A percentile compares a stretch with the other conserved stretches of the same genome.
Conservation (phyloP, 1,139 yeast genomes). For the Geotrichum australiense region DNA sequence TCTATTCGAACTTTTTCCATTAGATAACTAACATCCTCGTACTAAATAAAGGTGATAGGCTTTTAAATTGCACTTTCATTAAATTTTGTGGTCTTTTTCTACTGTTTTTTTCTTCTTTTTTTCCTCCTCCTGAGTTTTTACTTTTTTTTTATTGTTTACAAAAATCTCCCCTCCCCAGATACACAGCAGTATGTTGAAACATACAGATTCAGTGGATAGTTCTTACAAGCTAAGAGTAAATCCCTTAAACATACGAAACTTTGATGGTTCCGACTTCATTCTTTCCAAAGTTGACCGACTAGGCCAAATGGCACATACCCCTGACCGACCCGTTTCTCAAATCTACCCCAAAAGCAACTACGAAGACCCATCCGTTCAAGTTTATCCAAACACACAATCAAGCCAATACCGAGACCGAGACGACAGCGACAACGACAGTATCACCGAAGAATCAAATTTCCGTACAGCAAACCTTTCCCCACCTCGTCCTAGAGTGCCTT, state of each 20-base stretch:
- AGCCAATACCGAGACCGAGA: too few species aligned
- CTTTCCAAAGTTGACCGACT: constrained; percentile 14
- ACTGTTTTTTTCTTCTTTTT: constrained; percentile 1
- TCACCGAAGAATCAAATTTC: constrained; percentile 10
- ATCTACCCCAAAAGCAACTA: constrained; percentile 12
- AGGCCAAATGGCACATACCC: constrained; percentile 14
- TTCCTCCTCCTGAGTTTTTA: neutral
- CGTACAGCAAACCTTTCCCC: neutral
- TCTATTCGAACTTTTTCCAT: neutral
- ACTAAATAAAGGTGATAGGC: neutral
- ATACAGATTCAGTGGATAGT: constrained; percentile 14
- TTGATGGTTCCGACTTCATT: constrained; percentile 16
- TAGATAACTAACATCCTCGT: neutral
- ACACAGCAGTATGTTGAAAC: constrained; percentile 8
- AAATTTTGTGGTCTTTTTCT: neutral
- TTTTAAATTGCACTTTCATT: neutral
- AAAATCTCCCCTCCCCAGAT: neutral
- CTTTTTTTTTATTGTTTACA: neutral
- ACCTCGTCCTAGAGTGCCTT: constrained; percentile 3
- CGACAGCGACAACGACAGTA: constrained; percentile 13
- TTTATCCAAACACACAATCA: neutral
- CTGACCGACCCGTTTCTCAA: constrained; percentile 8
- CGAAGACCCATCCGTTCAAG: neutral
- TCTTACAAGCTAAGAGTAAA: constrained; percentile 13
- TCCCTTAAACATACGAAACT: constrained; percentile 13